Evolutionary conservation across 2,329 filamentous ascomycete species (phyloP), one percentile per base, ranked within the genome.

Genomic region (Pseudocercospora cruenta): DNA sequence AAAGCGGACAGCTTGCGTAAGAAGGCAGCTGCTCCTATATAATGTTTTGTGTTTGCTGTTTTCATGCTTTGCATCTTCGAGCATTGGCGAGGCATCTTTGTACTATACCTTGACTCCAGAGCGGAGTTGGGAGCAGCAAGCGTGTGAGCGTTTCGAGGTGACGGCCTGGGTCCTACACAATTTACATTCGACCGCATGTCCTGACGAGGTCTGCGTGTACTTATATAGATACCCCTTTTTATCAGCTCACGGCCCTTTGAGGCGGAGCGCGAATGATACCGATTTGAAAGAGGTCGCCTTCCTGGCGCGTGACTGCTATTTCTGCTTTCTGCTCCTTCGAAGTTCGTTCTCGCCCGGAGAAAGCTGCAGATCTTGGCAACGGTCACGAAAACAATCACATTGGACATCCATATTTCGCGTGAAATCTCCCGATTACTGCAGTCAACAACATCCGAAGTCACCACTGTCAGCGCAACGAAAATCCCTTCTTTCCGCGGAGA

Each of bases 1-100:
- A 55, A 64, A 33, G 24, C 58, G 57, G 51, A 64, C n/a, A 43
- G 55, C 31, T 39, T 55, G 51, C 24, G 51, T n/a, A 31, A 55
- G 1, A 31, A 55, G 1, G 51, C 51, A 16, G 51, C 51, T 28
- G 51, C 51, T 16, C 51, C 51, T 19, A n/a, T 31, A 28, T 55
- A 55, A 55, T 55, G 51, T 55, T 14, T 55, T 33, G 26, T 55
- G 51, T 55, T n/a, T 26, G 24, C 16, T 55, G 51, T 55, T 16
- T 26, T 36, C 4, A 4, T 36, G 33, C 4, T 36, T 31, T 55
- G 22, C 22, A 24, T 28, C 7, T 55, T 33, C 8, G 51, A 55
- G 51, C 51, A 31, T 55, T 33, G 22, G 51, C 51, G 51, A 33
- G 47, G 47, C 47, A 24, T 51, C 47, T 51, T 51, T 51, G 47